phyloP scores from a whole-genome alignment of 768 basidiomycete species.

The Xerocomellus dryophilus region DNA sequence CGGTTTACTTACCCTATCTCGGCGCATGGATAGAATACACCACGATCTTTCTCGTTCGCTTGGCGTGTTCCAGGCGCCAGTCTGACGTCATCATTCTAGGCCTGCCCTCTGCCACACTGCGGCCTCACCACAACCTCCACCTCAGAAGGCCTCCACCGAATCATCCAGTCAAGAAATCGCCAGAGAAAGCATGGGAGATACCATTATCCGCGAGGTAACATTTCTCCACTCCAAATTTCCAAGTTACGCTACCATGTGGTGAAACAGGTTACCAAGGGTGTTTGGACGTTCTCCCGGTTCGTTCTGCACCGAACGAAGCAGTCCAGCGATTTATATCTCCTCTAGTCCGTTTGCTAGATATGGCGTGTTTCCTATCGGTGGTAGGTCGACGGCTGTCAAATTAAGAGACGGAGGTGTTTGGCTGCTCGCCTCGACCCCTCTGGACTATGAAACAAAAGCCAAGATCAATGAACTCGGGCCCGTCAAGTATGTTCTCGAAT shows the following conservation, averaged over 20 bases:
- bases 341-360: constrained; percentile 65
- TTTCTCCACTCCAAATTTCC: neutral
- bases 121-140: constrained; percentile 19
- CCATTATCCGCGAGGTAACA: constrained; percentile 44
- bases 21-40: neutral
- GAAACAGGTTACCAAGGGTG: constrained; percentile 44
- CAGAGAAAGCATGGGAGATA: constrained; percentile 31
- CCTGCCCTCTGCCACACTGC: constrained; percentile 10
- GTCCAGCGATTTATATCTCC: constrained; percentile 5
- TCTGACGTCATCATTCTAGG: constrained; percentile 20
- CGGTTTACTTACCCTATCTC: neutral
- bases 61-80: constrained; percentile 5
- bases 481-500: constrained; percentile 47
- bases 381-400: constrained; percentile 78
- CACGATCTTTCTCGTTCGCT: constrained; percentile 9
- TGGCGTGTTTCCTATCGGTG: constrained; percentile 71
- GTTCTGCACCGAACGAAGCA: constrained; percentile 9
- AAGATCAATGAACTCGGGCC: constrained; percentile 63
- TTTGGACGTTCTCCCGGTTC: constrained; percentile 68
- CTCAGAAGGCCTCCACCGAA: constrained; percentile 8
- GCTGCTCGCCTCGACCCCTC: constrained; percentile 78
- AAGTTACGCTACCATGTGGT: neutral
- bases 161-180: neutral
- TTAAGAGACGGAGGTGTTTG: constrained; percentile 69
- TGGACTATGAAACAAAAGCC: constrained; percentile 60